phyloP scores from a whole-genome alignment of 1,139 yeast species.

The Diutina siamensis region DNA sequence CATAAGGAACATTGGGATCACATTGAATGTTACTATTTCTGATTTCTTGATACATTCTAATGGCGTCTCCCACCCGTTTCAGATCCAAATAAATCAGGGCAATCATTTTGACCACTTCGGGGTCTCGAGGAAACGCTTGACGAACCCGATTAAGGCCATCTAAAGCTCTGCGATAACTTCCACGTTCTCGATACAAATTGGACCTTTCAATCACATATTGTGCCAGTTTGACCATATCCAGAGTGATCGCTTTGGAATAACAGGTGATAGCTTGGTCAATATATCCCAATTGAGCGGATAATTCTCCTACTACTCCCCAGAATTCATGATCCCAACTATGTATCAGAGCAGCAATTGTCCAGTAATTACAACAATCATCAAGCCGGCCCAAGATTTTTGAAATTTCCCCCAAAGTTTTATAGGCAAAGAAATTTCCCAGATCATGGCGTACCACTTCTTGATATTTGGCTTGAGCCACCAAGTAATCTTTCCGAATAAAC shows the following conservation, averaged over 20 bases:
- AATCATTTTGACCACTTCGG: constrained; percentile 53
- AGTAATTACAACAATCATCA: constrained; percentile 66
- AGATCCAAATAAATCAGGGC: constrained; percentile 72
- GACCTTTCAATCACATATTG: constrained; percentile 52
- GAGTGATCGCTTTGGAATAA: constrained; percentile 57
- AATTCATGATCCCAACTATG: constrained; percentile 68
- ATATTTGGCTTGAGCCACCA: constrained; percentile 53
- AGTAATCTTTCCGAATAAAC: constrained; percentile 55
- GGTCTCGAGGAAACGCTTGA: constrained; percentile 47
- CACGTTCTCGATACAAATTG: constrained; percentile 49
- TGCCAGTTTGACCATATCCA: constrained; percentile 28
- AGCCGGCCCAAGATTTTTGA: constrained; percentile 56
- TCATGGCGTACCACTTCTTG: constrained; percentile 70
- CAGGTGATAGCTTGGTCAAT: constrained; percentile 75
- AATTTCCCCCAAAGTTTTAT: constrained; percentile 77
- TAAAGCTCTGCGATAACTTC: constrained; percentile 60
- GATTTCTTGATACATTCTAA: constrained; percentile 58
- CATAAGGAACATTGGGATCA: constrained; percentile 10
- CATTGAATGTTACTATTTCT: constrained; percentile 43
- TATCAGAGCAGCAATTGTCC: constrained; percentile 77
- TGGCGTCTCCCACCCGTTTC: constrained; percentile 70
- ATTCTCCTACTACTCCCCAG: constrained; percentile 77
- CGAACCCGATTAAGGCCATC: constrained; percentile 62
- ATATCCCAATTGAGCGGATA: constrained; percentile 62
- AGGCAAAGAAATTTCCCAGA: constrained; percentile 70